Conservation (phyloP, 2,329 filamentous ascomycete species). For the Pyricularia sp. region DNA sequence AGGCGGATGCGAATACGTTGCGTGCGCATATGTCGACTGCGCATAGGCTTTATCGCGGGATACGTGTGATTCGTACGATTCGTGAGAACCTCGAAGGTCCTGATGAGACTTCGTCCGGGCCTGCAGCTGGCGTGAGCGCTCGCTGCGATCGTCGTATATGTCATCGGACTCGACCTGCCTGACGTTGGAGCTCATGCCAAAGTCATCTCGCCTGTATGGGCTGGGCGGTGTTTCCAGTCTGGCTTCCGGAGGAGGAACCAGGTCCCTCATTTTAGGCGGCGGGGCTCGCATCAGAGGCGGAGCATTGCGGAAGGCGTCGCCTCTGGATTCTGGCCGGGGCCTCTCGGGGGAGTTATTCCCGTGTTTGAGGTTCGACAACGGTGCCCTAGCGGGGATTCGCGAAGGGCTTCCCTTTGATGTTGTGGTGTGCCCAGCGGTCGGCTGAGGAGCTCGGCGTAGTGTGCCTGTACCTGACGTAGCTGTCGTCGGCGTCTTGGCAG, state of each 20-base stretch:
- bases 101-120: constrained; percentile 7
- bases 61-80: constrained; percentile 4
- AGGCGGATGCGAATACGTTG: constrained; percentile 23
- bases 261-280: constrained; percentile 85
- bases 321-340: constrained; percentile 30
- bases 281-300: constrained; percentile 51
- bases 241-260: constrained; percentile 36
- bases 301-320: constrained; percentile 36
- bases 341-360: constrained; percentile 76
- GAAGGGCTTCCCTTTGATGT: constrained; percentile 41
- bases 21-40: constrained; percentile 26
- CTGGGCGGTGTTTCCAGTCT: constrained; percentile 33
- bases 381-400: constrained; percentile 56
- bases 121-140: background rate
- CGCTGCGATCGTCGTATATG: constrained; percentile 57
- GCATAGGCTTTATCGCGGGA: constrained; percentile 5
- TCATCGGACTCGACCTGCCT: constrained; percentile 63
- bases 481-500: constrained; percentile 44
- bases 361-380: constrained; percentile 55
- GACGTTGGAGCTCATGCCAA: constrained; percentile 39
- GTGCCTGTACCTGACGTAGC: constrained; percentile 10
- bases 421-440: constrained; percentile 11
- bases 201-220: constrained; percentile 33
- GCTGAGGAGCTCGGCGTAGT: constrained; percentile 11
- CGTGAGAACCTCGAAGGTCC: constrained; percentile 4